Percentiles rank a stretch among this genome's conserved stretches.
phyloP scores from a whole-genome alignment of 2,329 filamentous ascomycete genomes.

The Magnaporthales sp. region DNA sequence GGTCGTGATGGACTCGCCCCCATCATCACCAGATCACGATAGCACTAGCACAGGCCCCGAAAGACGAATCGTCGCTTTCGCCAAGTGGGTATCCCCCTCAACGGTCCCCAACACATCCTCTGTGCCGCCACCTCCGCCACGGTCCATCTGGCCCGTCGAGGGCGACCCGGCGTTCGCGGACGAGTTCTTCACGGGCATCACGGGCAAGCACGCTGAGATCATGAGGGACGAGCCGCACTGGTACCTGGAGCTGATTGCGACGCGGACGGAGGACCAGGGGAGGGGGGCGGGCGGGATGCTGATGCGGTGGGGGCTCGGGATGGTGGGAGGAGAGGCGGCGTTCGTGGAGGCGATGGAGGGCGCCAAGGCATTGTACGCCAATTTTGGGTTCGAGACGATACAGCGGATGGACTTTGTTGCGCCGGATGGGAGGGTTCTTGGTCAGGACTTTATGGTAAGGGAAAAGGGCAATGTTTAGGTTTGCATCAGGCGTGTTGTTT shows the following conservation, averaged over 20 bases:
- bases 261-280: slow-evolving; percentile 32
- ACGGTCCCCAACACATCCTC: slow-evolving; percentile 15
- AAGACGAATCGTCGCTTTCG: slow-evolving; percentile 30
- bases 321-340: slow-evolving; percentile 31
- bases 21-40: slow-evolving; percentile 1
- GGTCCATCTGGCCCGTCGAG: slow-evolving; percentile 28
- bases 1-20: slow-evolving; percentile 25
- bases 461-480: background rate
- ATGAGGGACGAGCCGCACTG: slow-evolving; percentile 35
- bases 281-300: slow-evolving; percentile 34
- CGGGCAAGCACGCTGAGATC: slow-evolving; percentile 22
- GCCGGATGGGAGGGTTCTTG: background rate
- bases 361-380: background rate
- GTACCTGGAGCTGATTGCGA: slow-evolving; percentile 39
- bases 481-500: background rate
- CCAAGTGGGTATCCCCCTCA: slow-evolving; percentile 32
- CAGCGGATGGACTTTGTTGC: background rate
- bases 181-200: slow-evolving; percentile 30
- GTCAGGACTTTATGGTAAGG: slow-evolving; percentile 1
- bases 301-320: slow-evolving; percentile 36
- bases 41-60: slow-evolving; percentile 1
- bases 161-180: slow-evolving; percentile 25
- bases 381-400: slow-evolving; percentile 1
- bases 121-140: slow-evolving; percentile 14
- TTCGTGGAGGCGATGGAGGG: background rate